These are phyloP conservation scores for Penicillium sp. DNA, from an alignment of 2,329 filamentous ascomycete genomes.

Conservation along the genomic window DNA sequence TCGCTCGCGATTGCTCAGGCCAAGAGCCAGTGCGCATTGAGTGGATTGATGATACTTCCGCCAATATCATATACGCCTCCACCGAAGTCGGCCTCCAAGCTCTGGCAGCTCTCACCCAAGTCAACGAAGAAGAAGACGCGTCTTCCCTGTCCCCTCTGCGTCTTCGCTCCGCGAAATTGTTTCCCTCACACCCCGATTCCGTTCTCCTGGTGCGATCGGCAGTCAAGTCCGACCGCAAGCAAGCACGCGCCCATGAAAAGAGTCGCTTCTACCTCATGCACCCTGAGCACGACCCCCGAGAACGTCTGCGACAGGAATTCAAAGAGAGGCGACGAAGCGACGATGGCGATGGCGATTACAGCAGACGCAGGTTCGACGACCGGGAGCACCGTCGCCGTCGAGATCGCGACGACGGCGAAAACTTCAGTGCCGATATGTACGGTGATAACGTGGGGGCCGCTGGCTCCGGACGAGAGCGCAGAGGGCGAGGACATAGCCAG, in stretches of 20 bases:
- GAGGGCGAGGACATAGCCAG: conserved; percentile 30
- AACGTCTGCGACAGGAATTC: conserved; percentile 62
- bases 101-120: conserved; percentile 52
- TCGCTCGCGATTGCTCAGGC: conserved; percentile 68
- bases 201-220: conserved; percentile 74
- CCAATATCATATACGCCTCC: conserved; percentile 76
- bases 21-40: conserved; percentile 67
- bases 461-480: conserved; percentile 28
- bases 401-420: conserved; percentile 53
- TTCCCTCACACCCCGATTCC: conserved; percentile 68
- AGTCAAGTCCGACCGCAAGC: conserved; percentile 75
- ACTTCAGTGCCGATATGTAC: conserved; percentile 78
- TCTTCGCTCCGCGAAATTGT: conserved; percentile 67
- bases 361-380: conserved; percentile 62
- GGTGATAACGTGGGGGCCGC: conserved; percentile 61
- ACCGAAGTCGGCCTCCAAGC: conserved; percentile 57
- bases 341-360: conserved; percentile 46
- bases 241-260: conserved; percentile 71
- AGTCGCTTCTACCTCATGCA: conserved; percentile 93
- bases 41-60: conserved; percentile 93
- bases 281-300: conserved; percentile 82
- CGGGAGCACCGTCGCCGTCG: conserved; percentile 52
- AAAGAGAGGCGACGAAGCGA: conserved; percentile 47
- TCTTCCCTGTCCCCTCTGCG: conserved; percentile 62
- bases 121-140: conserved; percentile 37